Percentiles rank a stretch among this genome's conserved stretches.
These are phyloP conservation scores for Chaetomiaceae sp. DNA, from an alignment of 2,329 filamentous ascomycete genomes.

Conservation along the genomic window DNA sequence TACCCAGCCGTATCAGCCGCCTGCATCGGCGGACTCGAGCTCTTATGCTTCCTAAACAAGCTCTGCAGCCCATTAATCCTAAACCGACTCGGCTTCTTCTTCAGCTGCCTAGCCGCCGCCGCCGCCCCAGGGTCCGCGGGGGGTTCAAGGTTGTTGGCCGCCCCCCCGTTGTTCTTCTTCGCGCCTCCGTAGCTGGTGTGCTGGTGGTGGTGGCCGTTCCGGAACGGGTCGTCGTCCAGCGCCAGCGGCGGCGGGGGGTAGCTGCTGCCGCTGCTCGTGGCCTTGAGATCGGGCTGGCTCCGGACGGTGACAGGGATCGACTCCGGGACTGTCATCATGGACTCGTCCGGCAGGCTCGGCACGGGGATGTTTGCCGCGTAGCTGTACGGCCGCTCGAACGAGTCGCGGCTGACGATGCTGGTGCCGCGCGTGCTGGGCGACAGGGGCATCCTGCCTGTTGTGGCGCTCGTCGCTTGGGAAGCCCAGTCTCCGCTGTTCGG, in stretches of 20 bases:
- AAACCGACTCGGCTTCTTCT: conserved; percentile 60
- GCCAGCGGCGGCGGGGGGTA: conserved; percentile 1
- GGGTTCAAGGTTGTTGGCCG: conserved; percentile 8
- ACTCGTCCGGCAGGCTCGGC: conserved; percentile 36
- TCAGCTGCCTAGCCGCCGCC: conserved; percentile 42
- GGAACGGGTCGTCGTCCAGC: conserved; percentile 27
- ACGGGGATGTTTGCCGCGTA: conserved; percentile 36
- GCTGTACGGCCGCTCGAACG: conserved; percentile 42
- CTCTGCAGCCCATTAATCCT: conserved; percentile 57
- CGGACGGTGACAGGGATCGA: conserved; percentile 22
- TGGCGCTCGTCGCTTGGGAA: conserved; percentile 58
- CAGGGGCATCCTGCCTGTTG: conserved; percentile 58
- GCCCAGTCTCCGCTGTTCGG: conserved; percentile 55
- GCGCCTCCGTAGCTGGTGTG: conserved; percentile 8
- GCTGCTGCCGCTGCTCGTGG: too few relatives aligned
- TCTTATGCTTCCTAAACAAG: conserved; percentile 44
- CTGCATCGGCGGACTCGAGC: conserved; percentile 33
- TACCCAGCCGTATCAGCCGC: conserved; percentile 29
- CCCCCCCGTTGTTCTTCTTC: conserved; percentile 39
- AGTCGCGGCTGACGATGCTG: conserved; percentile 59
- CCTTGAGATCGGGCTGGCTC: conserved; percentile 23
- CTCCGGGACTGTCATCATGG: conserved; percentile 30
- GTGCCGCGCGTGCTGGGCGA: conserved; percentile 63
- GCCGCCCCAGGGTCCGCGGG: conserved; percentile 31
- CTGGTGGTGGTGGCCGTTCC: conserved; percentile 20